phyloP scores from a whole-genome alignment of 169 alveolate genomes.

The Plasmodium blacklocki region DNA sequence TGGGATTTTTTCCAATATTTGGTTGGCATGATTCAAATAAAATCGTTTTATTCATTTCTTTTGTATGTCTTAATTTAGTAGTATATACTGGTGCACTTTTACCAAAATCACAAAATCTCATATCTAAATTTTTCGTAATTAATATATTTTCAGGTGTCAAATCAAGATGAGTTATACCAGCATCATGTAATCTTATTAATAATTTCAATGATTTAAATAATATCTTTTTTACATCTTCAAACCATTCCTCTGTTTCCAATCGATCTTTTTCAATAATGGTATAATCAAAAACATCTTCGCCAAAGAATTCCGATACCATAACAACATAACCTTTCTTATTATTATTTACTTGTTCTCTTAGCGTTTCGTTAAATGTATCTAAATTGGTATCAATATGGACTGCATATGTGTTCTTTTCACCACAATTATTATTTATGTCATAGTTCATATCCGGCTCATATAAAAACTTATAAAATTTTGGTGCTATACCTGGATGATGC shows the following conservation, averaged over 20 bases:
- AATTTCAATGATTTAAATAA: constrained; percentile 77
- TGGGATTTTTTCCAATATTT: constrained; percentile 87
- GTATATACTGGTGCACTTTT: constrained; percentile 84
- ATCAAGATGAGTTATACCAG: constrained; percentile 86
- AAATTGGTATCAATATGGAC: not conserved
- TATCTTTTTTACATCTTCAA: constrained; percentile 79
- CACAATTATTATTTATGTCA: not conserved
- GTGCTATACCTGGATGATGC: constrained; percentile 77
- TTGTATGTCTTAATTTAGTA: constrained; percentile 76
- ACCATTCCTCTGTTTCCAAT: constrained; percentile 46
- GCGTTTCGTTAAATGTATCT: constrained; percentile 42
- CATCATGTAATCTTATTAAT: constrained; percentile 79
- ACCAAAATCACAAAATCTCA: constrained; percentile 85
- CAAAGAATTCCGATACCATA: constrained; percentile 78
- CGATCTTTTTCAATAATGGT: constrained; percentile 68
- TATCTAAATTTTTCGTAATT: constrained; percentile 77
- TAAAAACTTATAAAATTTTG: constrained; percentile 80
- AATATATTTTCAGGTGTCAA: constrained; percentile 87
- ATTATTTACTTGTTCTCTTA: constrained; percentile 19
- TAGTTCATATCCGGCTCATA: constrained; percentile 65
- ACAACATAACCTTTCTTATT: constrained; percentile 79
- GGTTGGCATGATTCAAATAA: constrained; percentile 86
- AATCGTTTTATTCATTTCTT: constrained; percentile 70
- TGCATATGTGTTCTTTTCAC: not conserved
- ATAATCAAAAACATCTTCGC: constrained; percentile 81